These are phyloP conservation scores for Stagonosporopsis rhizophila DNA, from an alignment of 2,329 filamentous ascomycete species.

Conservation along the genomic window DNA sequence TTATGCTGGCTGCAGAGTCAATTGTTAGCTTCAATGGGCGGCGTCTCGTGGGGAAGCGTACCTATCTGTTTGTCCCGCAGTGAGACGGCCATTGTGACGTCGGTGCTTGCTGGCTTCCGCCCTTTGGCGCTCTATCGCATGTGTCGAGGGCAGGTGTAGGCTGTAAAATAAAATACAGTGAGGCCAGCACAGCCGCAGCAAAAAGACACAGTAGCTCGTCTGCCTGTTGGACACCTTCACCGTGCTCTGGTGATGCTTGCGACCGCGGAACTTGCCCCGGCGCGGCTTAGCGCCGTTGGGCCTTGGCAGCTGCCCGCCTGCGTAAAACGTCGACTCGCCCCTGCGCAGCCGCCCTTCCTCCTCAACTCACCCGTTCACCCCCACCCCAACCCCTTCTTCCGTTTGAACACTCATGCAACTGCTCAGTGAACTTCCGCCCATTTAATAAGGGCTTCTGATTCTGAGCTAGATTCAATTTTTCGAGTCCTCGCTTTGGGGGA, in stretches of 20 bases:
- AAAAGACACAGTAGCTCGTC: slow-evolving; percentile 31
- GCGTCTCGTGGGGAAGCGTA: slow-evolving; percentile 10
- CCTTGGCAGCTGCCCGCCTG: slow-evolving; percentile 29
- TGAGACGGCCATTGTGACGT: slow-evolving; percentile 42
- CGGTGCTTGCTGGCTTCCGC: slow-evolving; percentile 31
- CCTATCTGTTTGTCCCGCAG: slow-evolving; percentile 74
- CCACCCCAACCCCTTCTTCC: slow-evolving; percentile 33
- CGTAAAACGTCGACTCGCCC: slow-evolving; percentile 32
- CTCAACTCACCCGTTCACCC: slow-evolving; percentile 34
- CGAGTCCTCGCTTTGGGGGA: slow-evolving; percentile 42
- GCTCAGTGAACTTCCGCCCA: slow-evolving; percentile 47
- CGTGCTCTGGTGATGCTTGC: slow-evolving; percentile 14
- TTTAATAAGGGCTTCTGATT: slow-evolving; percentile 50
- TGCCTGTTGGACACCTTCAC: slow-evolving; percentile 22
- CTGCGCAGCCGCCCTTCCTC: slow-evolving; percentile 34
- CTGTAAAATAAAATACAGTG: not conserved
- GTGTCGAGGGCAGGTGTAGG: slow-evolving; percentile 16
- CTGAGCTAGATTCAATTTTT: slow-evolving; percentile 43
- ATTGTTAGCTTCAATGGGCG: slow-evolving; percentile 17
- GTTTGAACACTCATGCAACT: slow-evolving; percentile 44
- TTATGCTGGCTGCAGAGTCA: slow-evolving; percentile 74
- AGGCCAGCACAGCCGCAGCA: slow-evolving; percentile 2
- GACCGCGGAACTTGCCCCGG: slow-evolving; percentile 21
- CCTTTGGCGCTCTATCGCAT: slow-evolving; percentile 37
- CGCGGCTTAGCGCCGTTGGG: slow-evolving; percentile 29